Percentiles rank a stretch among this genome's conserved stretches.
These are phyloP conservation scores for Sophora flavescens DNA, from an alignment of 306 rosid genomes.

Conservation along the genomic window DNA sequence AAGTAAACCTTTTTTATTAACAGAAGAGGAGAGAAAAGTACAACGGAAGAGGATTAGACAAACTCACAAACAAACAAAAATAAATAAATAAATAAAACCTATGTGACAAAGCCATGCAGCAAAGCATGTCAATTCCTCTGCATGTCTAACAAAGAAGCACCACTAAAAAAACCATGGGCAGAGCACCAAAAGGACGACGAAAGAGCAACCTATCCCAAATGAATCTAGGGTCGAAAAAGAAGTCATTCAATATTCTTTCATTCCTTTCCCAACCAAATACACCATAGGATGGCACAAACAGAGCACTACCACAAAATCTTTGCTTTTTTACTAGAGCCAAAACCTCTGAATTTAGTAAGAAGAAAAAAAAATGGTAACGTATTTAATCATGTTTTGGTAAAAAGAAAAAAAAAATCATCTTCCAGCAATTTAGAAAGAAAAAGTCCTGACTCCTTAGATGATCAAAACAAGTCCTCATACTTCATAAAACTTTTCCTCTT, in stretches of 20 bases:
- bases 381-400: no score
- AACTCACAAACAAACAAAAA: no score
- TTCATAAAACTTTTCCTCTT: not conserved
- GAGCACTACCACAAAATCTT: not conserved
- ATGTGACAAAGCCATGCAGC: no score
- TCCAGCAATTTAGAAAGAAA: no score
- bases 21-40: no score
- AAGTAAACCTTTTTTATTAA: no score
- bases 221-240: not conserved
- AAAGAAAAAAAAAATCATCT: no score
- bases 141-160: not conserved
- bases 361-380: not conserved
- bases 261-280: not conserved
- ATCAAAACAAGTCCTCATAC: not conserved
- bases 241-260: not conserved
- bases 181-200: no score
- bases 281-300: not conserved
- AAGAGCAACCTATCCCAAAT: no score
- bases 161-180: not conserved
- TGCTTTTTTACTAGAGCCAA: not conserved
- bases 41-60: no score
- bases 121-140: not conserved
- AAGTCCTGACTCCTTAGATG: not conserved
- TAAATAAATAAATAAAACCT: no score
- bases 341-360: not conserved